phyloP scores from a whole-genome alignment of 257 asterid genomes.

The Linaria vulgaris region DNA sequence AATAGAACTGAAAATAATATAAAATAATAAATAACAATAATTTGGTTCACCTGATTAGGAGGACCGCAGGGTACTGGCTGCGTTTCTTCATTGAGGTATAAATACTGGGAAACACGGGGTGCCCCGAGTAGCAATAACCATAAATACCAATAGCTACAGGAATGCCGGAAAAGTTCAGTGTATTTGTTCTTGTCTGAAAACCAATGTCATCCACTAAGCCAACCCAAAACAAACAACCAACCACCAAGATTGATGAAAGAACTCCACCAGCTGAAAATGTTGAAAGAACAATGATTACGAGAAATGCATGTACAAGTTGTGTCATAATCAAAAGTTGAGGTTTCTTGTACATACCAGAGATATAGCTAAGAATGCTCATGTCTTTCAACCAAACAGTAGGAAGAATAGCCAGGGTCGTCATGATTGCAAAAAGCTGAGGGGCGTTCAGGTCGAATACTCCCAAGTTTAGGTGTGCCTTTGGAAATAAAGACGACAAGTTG shows the following conservation, averaged over 20 bases:
- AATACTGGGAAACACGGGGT: constrained; percentile 91
- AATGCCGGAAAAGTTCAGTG: constrained; percentile 70
- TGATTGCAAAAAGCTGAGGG: constrained; percentile 66
- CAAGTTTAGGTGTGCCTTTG: constrained; percentile 65
- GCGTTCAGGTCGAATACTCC: constrained; percentile 58
- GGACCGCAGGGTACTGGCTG: constrained; percentile 73
- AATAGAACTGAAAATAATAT: too few species aligned
- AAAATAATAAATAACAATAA: too few species aligned
- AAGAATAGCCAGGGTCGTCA: constrained; percentile 72
- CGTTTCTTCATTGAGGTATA: constrained; percentile 84
- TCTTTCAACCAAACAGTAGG: constrained; percentile 87
- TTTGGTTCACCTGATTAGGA: constrained; percentile 74
- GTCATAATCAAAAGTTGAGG: background rate
- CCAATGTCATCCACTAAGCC: constrained; percentile 80
- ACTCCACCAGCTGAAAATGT: constrained; percentile 85
- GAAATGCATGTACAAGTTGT: too few species aligned
- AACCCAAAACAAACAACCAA: constrained; percentile 74
- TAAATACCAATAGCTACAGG: constrained; percentile 96
- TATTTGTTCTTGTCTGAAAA: constrained; percentile 44
- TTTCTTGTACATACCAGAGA: constrained; percentile 60
- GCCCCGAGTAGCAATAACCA: constrained; percentile 95
- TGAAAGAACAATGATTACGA: constrained; percentile 19
- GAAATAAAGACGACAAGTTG: constrained; percentile 83
- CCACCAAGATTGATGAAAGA: constrained; percentile 80
- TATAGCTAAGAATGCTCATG: constrained; percentile 82